A percentile compares a stretch with the other conserved stretches of the same genome.
These are phyloP conservation scores for Pseudogymnoascus sp. DNA, from an alignment of 2,329 filamentous ascomycete species.

Conservation along the genomic window DNA sequence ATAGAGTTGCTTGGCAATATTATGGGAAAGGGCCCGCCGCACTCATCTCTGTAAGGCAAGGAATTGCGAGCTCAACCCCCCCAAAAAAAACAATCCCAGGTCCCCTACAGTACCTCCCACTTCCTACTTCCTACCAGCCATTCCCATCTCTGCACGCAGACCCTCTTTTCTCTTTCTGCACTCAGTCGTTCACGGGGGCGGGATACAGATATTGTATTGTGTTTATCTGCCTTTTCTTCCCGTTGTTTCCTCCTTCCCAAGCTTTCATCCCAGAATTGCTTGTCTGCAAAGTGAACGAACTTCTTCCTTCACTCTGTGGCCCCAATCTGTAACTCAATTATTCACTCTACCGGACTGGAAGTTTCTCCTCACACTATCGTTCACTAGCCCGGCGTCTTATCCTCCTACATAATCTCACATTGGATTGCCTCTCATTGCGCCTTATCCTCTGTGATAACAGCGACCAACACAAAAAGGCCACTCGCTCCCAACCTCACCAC, in stretches of 20 bases:
- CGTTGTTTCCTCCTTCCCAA: not conserved
- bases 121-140: not conserved
- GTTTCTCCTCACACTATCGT: not conserved
- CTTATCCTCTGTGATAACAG: not conserved
- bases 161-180: not conserved
- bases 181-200: not conserved
- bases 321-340: not conserved
- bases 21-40: not conserved
- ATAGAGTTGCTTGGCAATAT: not conserved
- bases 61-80: not conserved
- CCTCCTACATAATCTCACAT: not conserved
- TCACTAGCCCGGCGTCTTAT: not conserved
- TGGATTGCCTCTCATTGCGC: not conserved
- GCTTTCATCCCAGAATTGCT: not conserved
- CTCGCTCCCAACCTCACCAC: not conserved
- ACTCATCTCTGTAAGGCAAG: not conserved
- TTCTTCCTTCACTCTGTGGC: not conserved
- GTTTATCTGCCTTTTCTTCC: constrained; percentile 2
- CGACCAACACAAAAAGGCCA: not conserved
- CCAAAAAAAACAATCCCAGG: not conserved
- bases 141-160: not conserved
- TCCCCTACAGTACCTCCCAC: not conserved
- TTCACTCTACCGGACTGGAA: not conserved
- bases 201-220: not conserved
- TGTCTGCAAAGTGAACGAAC: not conserved